Base-by-base conservation (phyloP, 768 basidiomycete species). In the Naematelia encephala region DNA sequence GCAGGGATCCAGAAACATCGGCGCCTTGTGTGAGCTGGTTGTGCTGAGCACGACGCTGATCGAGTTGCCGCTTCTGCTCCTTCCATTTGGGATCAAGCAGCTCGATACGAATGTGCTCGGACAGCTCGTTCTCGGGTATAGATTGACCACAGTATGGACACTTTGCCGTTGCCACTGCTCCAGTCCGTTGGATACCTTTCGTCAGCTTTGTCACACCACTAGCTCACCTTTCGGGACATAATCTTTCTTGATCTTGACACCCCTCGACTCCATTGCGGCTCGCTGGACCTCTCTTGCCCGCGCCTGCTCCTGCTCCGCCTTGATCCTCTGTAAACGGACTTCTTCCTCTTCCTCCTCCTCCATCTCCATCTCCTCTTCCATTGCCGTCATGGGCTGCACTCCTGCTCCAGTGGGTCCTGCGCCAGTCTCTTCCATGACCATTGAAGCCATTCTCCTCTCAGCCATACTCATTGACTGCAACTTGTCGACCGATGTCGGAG, bases 41-140 rank as follows among this genome's bases (percentile, higher is more conserved):
- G 19, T 78, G 70, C 54, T 80, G 79, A 4, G 89, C 88, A 73
- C 91, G 90, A 75, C 93, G 88, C 29, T 87, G 84, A 75, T 99
- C 96, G 68, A 93, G 79, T 11, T 80, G 83, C 70, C 91, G 88
- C 64, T 94, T 88, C 75, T 94, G 91, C 63, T 92, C 91, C 77
- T 97, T 97, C 93, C 94, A 99, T 76, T 87, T 86, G 43, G 96
- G 96, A 79, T 99, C 96, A 67, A 99, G 84, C 61, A 97, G 78
- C 75, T 99, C 96, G 73, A 98, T 98, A 68, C 96, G 90, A 85
- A 97, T 92, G 77, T 98, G 96, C 75, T 98, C 93, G 67, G 94
- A 85, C 46, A 98, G 80, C 75, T 98, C 94, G 78, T 96, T 89
- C 69, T 93, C 87, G 25, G 96, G 87, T 34, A 99, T 89, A 77